phyloP scores from a whole-genome alignment of 108 stramenopile genomes.

The Skeletonema potamos region DNA sequence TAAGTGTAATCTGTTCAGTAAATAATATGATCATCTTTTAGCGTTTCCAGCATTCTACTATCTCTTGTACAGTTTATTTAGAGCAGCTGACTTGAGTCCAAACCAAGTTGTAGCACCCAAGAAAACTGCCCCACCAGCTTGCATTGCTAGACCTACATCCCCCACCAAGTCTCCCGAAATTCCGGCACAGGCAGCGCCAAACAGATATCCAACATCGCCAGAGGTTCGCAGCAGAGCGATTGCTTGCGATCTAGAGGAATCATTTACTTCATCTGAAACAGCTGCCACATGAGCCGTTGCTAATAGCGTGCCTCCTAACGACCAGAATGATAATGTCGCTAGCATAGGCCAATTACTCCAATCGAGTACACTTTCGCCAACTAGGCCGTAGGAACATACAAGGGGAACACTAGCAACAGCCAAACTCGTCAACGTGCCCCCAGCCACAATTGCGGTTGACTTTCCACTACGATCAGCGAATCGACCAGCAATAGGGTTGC shows the following conservation, averaged over 20 bases:
- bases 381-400: slow-evolving; percentile 14
- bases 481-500: slow-evolving; percentile 69
- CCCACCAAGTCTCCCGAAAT: slow-evolving; percentile 69
- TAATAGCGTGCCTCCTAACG: slow-evolving; percentile 67
- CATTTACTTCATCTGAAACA: slow-evolving; percentile 65
- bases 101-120: slow-evolving; percentile 76
- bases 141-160: slow-evolving; percentile 71
- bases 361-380: slow-evolving; percentile 10
- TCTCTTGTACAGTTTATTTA: not conserved
- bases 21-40: not conserved
- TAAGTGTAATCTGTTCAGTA: not conserved
- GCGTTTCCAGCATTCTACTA: not conserved
- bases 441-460: slow-evolving; percentile 67
- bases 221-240: slow-evolving; percentile 79
- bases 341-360: slow-evolving; percentile 43
- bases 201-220: slow-evolving; percentile 82
- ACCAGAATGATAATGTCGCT: slow-evolving; percentile 74
- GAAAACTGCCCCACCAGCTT: slow-evolving; percentile 63
- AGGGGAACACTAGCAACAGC: slow-evolving; percentile 64
- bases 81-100: slow-evolving; percentile 30
- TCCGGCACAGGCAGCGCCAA: slow-evolving; percentile 78
- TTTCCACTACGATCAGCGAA: slow-evolving; percentile 73
- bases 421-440: slow-evolving; percentile 64
- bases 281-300: slow-evolving; percentile 75
- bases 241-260: slow-evolving; percentile 73